Evolutionary conservation across 2,329 filamentous ascomycete genomes (phyloP).

Genomic region (Penicillium corylophilum): DNA sequence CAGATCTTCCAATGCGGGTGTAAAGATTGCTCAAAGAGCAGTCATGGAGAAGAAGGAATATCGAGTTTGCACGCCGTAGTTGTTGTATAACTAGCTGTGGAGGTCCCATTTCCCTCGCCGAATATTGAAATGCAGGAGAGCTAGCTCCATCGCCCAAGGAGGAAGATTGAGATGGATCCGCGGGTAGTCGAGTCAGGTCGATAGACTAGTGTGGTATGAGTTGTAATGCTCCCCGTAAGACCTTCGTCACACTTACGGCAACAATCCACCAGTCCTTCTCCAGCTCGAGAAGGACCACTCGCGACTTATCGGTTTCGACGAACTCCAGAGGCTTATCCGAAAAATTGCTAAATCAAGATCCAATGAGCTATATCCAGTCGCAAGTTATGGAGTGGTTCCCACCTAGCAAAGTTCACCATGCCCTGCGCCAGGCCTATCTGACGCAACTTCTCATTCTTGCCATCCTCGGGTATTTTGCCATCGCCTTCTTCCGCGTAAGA

Average conservation of each 20-base stretch:
- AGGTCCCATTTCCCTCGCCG: slow-evolving; percentile 84
- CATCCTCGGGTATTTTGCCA: slow-evolving; percentile 51
- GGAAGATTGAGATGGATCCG: slow-evolving; percentile 46
- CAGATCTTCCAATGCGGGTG: slow-evolving; percentile 60
- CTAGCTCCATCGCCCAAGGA: slow-evolving; percentile 40
- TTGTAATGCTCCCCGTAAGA: background rate
- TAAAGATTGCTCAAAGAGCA: slow-evolving; percentile 70
- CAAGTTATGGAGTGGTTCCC: slow-evolving; percentile 26
- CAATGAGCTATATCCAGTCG: slow-evolving; percentile 15
- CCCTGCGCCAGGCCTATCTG: slow-evolving; percentile 96
- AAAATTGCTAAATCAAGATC: slow-evolving; percentile 62
- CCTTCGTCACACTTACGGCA: slow-evolving; percentile 60
- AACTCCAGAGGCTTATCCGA: slow-evolving; percentile 75
- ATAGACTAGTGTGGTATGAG: slow-evolving; percentile 59
- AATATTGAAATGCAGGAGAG: slow-evolving; percentile 68
- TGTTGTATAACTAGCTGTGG: slow-evolving; percentile 75
- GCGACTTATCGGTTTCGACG: slow-evolving; percentile 86
- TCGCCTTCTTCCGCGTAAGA: slow-evolving; percentile 21
- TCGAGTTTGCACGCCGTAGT: slow-evolving; percentile 74
- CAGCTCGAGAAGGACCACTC: slow-evolving; percentile 81
- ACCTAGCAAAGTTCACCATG: slow-evolving; percentile 87
- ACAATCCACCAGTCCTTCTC: slow-evolving; percentile 95
- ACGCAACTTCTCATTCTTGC: slow-evolving; percentile 80
- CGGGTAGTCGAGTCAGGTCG: slow-evolving; percentile 73
- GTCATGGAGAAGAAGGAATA: slow-evolving; percentile 86